phyloP scores from a whole-genome alignment of 768 basidiomycete genomes.

The Termitomyces titanicus region DNA sequence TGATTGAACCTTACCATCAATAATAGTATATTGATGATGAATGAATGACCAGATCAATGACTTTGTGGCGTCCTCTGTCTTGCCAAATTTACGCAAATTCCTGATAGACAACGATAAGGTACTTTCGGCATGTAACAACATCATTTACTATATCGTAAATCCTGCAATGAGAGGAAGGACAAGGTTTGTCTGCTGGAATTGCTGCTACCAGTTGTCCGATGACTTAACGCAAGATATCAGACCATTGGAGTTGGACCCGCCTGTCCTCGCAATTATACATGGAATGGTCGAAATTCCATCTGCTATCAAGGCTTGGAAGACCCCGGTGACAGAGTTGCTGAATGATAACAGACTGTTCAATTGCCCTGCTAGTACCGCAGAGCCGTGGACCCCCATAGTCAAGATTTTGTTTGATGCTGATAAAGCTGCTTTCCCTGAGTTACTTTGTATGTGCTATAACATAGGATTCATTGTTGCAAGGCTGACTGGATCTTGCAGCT shows the following conservation, averaged over 20 bases:
- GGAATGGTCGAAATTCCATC: conserved; percentile 79
- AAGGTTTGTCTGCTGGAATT: conserved; percentile 42
- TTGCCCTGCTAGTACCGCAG: conserved; percentile 50
- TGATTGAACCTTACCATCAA: conserved; percentile 15
- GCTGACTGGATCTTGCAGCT: conserved; percentile 34
- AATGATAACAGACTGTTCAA: conserved; percentile 89
- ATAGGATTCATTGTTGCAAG: not conserved
- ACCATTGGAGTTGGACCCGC: conserved; percentile 74
- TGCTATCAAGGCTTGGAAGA: conserved; percentile 82
- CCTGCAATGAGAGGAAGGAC: conserved; percentile 78
- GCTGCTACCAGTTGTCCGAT: not conserved
- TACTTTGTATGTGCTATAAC: conserved; percentile 59
- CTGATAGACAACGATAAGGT: conserved; percentile 84
- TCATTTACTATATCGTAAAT: conserved; percentile 79
- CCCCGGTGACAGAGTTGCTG: conserved; percentile 74
- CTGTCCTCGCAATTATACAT: conserved; percentile 61
- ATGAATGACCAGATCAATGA: conserved; percentile 50
- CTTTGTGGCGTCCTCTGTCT: conserved; percentile 63
- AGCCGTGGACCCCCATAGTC: conserved; percentile 74
- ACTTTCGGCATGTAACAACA: conserved; percentile 71
- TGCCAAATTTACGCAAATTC: conserved; percentile 77
- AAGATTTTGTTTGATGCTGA: conserved; percentile 82
- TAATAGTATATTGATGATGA: conserved; percentile 1
- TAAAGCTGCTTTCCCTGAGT: conserved; percentile 79
- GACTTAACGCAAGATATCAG: conserved; percentile 28